Evolutionary conservation across 192 early-diverging fungal species (phyloP), one percentile per base, ranked within the genome.

Genomic region (Umbelopsis sp.): DNA sequence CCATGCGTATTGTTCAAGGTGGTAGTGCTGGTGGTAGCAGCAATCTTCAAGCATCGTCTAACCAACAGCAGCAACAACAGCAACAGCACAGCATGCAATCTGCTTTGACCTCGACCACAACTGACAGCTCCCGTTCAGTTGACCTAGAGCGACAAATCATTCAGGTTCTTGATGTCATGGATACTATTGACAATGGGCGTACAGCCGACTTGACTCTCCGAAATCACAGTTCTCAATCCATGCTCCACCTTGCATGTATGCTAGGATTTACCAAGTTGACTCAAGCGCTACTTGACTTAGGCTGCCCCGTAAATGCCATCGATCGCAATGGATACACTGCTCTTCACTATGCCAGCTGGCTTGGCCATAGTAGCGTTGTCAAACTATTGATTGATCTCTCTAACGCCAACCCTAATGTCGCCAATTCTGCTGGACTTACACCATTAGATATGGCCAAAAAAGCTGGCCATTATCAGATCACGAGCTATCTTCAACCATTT

Each of bases 291-390:
- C 62, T 85, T 7, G 71, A 70, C 22, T 71, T 83, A 10, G 85
- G 82, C 8, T 81, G 79, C 50, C 72, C 77, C 21, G 21, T 86
- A 16, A 81, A 91, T 50, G 81, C 77, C 7, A 56, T 73, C 17
- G 91, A 93, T 70, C 76, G 85, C 59, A 91, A 88, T 71, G 88
- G 86, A 0, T 88, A 88, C 80, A 93, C 84, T 6, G 85, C 90
- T 3, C 71, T 93, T 66, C 91, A 93, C 74, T 91, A 90, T 84
- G 85, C 86, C 3, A 78, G 83, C 38, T 91, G 90, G 86, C 78
- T 80, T 47, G 86, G 87, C 1, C 79, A 85, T 8, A 62, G 67
- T 4, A 76, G 77, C 14, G 77, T 91, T 29, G 86, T 86, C 8
- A 84, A 81, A 75, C 21, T 86, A 71, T 79, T 93, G 36, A 65